Conservation (phyloP, 805 yeast species). For the Yarrowia alimentaria region DNA sequence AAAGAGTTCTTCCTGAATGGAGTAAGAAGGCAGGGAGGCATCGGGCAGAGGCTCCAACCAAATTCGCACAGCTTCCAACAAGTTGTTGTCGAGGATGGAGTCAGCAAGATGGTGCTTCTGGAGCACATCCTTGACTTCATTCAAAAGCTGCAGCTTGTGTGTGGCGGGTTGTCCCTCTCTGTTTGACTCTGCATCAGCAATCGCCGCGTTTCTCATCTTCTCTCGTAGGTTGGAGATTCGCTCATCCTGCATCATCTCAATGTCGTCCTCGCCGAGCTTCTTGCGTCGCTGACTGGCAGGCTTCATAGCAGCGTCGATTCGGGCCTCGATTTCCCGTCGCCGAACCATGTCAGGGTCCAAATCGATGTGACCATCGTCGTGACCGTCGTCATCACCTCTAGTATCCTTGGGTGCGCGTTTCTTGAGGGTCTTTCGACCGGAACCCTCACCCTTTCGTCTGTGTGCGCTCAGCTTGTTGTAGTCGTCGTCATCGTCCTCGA, state of each 20-base stretch:
- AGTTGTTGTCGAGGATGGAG: conserved; percentile 87
- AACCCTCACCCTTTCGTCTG: conserved; percentile 33
- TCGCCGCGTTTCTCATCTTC: conserved; percentile 76
- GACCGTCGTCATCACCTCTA: conserved; percentile 32
- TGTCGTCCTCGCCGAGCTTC: conserved; percentile 82
- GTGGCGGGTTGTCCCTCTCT: conserved; percentile 67
- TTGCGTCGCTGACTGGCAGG: conserved; percentile 52
- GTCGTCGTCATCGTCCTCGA: conserved; percentile 41
- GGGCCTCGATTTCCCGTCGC: conserved; percentile 77
- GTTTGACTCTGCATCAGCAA: conserved; percentile 51
- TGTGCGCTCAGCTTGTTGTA: conserved; percentile 43
- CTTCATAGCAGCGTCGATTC: conserved; percentile 74
- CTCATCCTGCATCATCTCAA: conserved; percentile 94
- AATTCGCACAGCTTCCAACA: conserved; percentile 86
- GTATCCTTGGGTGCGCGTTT: conserved; percentile 31
- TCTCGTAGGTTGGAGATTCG: conserved; percentile 76
- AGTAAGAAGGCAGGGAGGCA: conserved; percentile 95
- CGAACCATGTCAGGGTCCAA: conserved; percentile 46
- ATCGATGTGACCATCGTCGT: conserved; percentile 34
- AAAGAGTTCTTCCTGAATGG: conserved; percentile 86
- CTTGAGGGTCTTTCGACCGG: conserved; percentile 28
- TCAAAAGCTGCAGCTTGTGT: conserved; percentile 73
- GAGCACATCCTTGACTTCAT: conserved; percentile 71
- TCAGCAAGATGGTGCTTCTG: conserved; percentile 84
- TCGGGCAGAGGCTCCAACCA: conserved; percentile 99